These are phyloP conservation scores for Fusarium stilboides DNA, from an alignment of 2,329 filamentous ascomycete genomes.

Conservation along the genomic window DNA sequence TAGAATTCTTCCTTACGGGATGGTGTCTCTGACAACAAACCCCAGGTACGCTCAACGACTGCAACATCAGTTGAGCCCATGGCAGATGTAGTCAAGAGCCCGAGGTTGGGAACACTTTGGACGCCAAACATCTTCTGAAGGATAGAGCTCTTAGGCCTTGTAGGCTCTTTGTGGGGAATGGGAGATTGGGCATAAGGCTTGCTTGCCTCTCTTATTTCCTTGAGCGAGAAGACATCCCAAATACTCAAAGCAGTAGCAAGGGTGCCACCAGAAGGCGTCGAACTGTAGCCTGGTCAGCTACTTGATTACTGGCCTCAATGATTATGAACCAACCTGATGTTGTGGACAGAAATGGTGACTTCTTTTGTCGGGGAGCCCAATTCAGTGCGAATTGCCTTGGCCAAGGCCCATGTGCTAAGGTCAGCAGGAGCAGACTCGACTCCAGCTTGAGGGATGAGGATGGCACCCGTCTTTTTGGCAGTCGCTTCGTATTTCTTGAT, in stretches of 20 bases:
- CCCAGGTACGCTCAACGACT: slow-evolving; percentile 75
- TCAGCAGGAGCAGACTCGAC: slow-evolving; percentile 76
- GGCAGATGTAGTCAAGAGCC: slow-evolving; percentile 69
- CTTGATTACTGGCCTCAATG: background rate
- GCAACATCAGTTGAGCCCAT: slow-evolving; percentile 66
- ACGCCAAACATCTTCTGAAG: slow-evolving; percentile 66
- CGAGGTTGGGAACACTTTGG: slow-evolving; percentile 65
- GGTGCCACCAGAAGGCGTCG: slow-evolving; percentile 74
- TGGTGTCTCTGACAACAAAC: slow-evolving; percentile 65
- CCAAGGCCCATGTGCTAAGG: slow-evolving; percentile 69
- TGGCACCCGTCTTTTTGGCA: slow-evolving; percentile 69
- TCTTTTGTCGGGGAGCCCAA: slow-evolving; percentile 66
- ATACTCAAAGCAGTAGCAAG: slow-evolving; percentile 76
- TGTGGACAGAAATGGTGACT: slow-evolving; percentile 67
- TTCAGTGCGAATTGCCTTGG: slow-evolving; percentile 65
- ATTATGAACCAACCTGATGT: slow-evolving; percentile 54
- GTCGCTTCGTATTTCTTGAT: slow-evolving; percentile 69
- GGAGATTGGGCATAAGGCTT: slow-evolving; percentile 72
- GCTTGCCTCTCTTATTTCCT: slow-evolving; percentile 62
- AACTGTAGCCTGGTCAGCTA: slow-evolving; percentile 38
- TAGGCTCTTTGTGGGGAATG: slow-evolving; percentile 60
- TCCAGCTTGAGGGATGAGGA: slow-evolving; percentile 74
- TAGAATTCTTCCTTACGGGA: slow-evolving; percentile 65
- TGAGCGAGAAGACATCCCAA: slow-evolving; percentile 67
- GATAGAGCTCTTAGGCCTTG: slow-evolving; percentile 51